Base-by-base conservation (phyloP, 805 yeast species). In the Candida gorgasii region DNA sequence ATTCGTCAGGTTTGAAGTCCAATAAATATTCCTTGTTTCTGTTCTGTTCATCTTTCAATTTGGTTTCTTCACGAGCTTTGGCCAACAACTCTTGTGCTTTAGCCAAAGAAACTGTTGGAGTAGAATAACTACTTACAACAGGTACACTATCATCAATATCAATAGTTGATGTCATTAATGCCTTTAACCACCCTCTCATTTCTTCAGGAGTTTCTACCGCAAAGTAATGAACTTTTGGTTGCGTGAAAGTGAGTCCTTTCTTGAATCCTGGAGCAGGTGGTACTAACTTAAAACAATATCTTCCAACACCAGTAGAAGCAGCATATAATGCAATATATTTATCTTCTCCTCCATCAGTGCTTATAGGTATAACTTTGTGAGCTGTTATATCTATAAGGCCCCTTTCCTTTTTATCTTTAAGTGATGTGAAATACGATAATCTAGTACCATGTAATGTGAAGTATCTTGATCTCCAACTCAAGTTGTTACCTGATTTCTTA, bases 251-350 rank as follows among this genome's bases (percentile, higher is more conserved):
- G 44, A 93, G 78, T 0, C 98, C 98, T 65, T 90, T 92, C 51
- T 84, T 83, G 40, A 92, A 87, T 0, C 99, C 99, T 0, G 98
- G 98, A 2, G 95, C 96, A 0, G 99, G 99, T 8, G 99, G 99
- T 3, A 90, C 80, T 9, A 93, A 62, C 62, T 90, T 90, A 72
- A 93, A 92, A 56, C 96, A 89, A 59, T 80, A 87, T 30, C 95
- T 75, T n/a, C 98, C 98, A 33, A 86, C 84, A 7, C 97, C 97
- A 3, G 96, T 85, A 23, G 92, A 82, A 0, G 97, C 93, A 0
- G 98, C 97, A 62, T 87, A 87, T 36, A 92, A 65, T 0, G 97
- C 87, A 28, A 88, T 82, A 42, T 86, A 73, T 59, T 85, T 87
- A 65, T 90, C 97, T 13, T 68, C 73, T 3, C n/a, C n/a, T n/a